A percentile compares a stretch with the other conserved stretches of the same genome.
Evolutionary conservation across 1,284 basidiomycete genomes (phyloP).

Genomic region (Cryptococcus sp.): DNA sequence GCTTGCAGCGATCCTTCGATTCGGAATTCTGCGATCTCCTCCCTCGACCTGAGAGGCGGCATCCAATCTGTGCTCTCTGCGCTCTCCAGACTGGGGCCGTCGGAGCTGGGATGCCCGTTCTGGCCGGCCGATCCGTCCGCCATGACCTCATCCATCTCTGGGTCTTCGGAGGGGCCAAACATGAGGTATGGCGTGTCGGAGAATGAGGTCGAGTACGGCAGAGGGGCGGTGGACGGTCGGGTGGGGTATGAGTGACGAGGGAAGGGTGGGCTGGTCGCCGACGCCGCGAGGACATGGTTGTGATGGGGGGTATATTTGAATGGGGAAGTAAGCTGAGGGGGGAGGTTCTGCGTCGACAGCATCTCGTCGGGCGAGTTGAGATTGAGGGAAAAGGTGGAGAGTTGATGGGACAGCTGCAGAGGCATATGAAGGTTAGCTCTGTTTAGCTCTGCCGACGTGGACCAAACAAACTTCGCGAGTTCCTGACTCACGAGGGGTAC

Average conservation of each 20-base stretch:
- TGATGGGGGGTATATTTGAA: slow-evolving; percentile 12
- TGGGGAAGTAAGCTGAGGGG: background rate
- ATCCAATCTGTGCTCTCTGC: slow-evolving; percentile 26
- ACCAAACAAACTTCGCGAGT: too few species aligned
- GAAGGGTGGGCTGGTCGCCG: too few species aligned
- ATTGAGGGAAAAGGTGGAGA: slow-evolving; percentile 40
- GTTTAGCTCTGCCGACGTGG: too few species aligned
- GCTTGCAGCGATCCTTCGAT: slow-evolving; percentile 8
- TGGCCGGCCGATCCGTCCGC: slow-evolving; percentile 8
- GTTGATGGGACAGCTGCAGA: slow-evolving; percentile 35
- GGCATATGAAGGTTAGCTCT: background rate
- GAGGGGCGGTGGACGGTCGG: slow-evolving; percentile 31
- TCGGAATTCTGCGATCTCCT: slow-evolving; percentile 1
- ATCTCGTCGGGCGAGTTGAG: slow-evolving; percentile 22
- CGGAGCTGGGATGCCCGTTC: slow-evolving; percentile 5
- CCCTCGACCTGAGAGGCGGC: slow-evolving; percentile 10
- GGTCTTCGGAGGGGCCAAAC: slow-evolving; percentile 7
- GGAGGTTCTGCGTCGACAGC: background rate
- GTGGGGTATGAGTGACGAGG: too few species aligned
- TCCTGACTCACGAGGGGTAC: slow-evolving; percentile 37
- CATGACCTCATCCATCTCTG: background rate
- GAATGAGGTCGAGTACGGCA: slow-evolving; percentile 34
- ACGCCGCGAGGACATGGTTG: background rate
- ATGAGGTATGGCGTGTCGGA: slow-evolving; percentile 26
- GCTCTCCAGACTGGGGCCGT: slow-evolving; percentile 17